phyloP scores from a whole-genome alignment of 129 eudicot genomes.

The Deinandra increscens region DNA sequence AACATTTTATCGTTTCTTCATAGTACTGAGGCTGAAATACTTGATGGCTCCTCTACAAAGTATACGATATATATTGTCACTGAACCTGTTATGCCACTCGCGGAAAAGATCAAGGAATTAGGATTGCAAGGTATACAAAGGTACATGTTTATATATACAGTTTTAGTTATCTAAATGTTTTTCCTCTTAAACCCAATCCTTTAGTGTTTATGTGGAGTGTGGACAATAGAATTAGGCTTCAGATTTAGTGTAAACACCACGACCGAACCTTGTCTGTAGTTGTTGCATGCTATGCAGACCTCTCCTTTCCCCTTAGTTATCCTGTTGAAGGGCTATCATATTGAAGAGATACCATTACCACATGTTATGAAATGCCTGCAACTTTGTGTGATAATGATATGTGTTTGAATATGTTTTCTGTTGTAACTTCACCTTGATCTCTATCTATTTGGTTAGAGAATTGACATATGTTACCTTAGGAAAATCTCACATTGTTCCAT shows the following conservation, averaged over 20 bases:
- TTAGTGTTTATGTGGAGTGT: neutral
- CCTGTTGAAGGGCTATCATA: no score
- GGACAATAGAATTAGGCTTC: neutral
- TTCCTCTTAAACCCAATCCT: neutral
- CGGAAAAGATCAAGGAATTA: constrained; percentile 90
- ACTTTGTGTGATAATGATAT: no score
- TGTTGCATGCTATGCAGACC: neutral
- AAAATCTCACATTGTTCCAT: no score
- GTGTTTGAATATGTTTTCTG: no score
- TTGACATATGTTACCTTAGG: no score
- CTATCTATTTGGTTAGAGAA: no score
- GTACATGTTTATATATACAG: constrained; percentile 28
- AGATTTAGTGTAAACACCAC: neutral
- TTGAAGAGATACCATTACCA: no score
- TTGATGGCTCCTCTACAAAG: constrained; percentile 79
- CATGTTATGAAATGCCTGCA: no score
- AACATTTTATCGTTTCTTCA: constrained; percentile 87
- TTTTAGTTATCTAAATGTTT: neutral
- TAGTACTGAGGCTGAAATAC: constrained; percentile 84
- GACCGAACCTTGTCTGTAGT: neutral
- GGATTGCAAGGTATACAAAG: constrained; percentile 86
- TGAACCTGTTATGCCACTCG: constrained; percentile 94
- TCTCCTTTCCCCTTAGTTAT: neutral
- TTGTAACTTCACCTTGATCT: no score
- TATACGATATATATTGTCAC: constrained; percentile 86